These are phyloP conservation scores for Abelmoschus esculentus DNA, from an alignment of 345 rosid species.

Conservation along the genomic window DNA sequence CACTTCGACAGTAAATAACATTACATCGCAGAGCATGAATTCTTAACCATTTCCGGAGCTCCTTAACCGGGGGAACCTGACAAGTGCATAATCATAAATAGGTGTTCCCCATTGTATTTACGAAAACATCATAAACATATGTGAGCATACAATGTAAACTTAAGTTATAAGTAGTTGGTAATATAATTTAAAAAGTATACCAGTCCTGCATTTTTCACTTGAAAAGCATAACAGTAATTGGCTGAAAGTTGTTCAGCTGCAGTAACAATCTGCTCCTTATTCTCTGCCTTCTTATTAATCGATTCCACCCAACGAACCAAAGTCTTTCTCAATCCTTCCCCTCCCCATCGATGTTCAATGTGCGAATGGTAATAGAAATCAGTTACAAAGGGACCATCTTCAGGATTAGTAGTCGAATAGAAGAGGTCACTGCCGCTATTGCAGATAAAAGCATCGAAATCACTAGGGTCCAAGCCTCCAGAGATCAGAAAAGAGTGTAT, in stretches of 20 bases:
- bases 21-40: conserved; percentile 89
- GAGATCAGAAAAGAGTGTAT: conserved; percentile 59
- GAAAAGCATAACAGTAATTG: conserved; percentile 75
- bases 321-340: conserved; percentile 89
- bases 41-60: conserved; percentile 72
- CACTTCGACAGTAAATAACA: conserved; percentile 75
- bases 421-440: conserved; percentile 93
- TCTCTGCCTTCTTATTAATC: conserved; percentile 42
- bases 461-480: conserved; percentile 57
- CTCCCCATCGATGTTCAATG: conserved; percentile 96
- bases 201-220: conserved; percentile 49
- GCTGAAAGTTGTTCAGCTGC: conserved; percentile 82
- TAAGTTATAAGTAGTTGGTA: conserved; percentile 8
- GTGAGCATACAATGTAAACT: neutral
- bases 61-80: conserved; percentile 79
- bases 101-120: neutral
- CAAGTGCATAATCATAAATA: conserved; percentile 7
- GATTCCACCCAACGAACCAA: conserved; percentile 82
- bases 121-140: no score
- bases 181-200: conserved; percentile 27
- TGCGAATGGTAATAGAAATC: conserved; percentile 93
- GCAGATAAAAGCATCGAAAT: conserved; percentile 94
- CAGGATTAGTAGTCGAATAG: conserved; percentile 61
- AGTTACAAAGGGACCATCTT: conserved; percentile 61
- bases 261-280: conserved; percentile 48